Evolutionary conservation across 2,329 filamentous ascomycete species (phyloP), one percentile per base, ranked within the genome.

Genomic region (Penicillium sp.): DNA sequence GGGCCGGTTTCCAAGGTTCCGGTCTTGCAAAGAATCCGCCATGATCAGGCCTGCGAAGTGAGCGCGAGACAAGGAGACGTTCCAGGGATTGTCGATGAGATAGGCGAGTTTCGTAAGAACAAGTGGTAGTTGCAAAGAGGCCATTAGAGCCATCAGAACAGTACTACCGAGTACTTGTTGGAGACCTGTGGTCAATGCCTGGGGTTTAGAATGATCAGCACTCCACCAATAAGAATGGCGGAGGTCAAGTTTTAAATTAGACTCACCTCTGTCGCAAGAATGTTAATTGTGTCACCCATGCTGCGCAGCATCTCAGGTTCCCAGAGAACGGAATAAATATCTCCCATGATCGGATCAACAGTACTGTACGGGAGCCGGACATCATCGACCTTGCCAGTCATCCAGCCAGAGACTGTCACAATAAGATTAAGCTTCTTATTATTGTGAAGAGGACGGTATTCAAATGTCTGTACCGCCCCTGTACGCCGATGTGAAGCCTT

Each of bases 231-330:
- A 35, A 8, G 6, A 27, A 19, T 29, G 1, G 10, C 13, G 21
- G 10, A 11, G 19, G 9, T 9, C 13, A 33, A 5, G 3, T 5
- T 22, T 26, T 6, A 27, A 10, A 37, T 44, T 2, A 11, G 45
- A 44, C 84, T 76, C 76, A 93, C 91, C 86, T 99, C 95, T 33
- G 95, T 99, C 56, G 95, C 95, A 62, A 99, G 81, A 76, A 99
- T 98, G 68, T 97, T 97, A 69, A 99, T 98, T 46, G 95, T 99
- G 72, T 95, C 91, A 84, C 95, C 95, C 88, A 97, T 99, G 75
- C 91, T 96, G 66, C 87, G 89, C 71, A 99, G 83, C 93, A 99
- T 96, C 71, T 99, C 95, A 3, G 95, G 96, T 74, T 99, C 95
- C 93, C 95, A 99, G 57, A 96, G 81, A 11, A 99, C 88, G 0